Base-by-base conservation (phyloP, 1,284 basidiomycete genomes). In the Singerocomus inundabilis region DNA sequence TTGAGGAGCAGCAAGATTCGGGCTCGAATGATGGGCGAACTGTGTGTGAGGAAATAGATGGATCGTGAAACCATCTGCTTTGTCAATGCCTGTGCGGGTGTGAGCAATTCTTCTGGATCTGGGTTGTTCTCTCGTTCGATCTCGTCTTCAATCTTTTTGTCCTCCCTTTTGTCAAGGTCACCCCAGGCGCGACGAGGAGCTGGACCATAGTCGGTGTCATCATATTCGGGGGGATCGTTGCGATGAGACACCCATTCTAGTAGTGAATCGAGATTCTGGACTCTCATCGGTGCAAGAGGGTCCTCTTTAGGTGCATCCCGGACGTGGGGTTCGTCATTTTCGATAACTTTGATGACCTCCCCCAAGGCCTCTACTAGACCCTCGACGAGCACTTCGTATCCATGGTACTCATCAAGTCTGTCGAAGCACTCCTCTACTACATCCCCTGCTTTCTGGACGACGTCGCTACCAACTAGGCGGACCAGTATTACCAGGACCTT, bases 381-480 rank as follows among this genome's bases (percentile, higher is more conserved):
- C 54, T 92, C 89, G 9, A 96, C 86, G 29, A 96, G 77, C 6
- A 87, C 72, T 24, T 83, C 80, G 68, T 97, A 96, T 10, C 93
- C 93, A 66, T 97, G 93, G 63, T 84, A 97, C 54, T 95, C 91
- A 60, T 97, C 94, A 21, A 97, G 73, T 25, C 92, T 82, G 67
- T 96, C 93, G 59, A 97, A 97, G 54, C 94, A 93, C 68, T 95
- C 93, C 65, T 96, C 94, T 5, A 97, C 91, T 4, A 97, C 84
- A 66, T 95, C 94, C 18, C 88, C 84, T 4, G 94, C 92, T 53
- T 86, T 83, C 36, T 89, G 83, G 0, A 97, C 88, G 28, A 97
- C 84, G 51, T 89, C 86, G 26, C 76, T 76, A 0, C 94, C 93
- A 2, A 95, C 89, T 8, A 97, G 76, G 11, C 87, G 83, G 51